Evolutionary conservation across 371 early-diverging fungal genomes (phyloP).

Genomic region (Coemansia sp.): DNA sequence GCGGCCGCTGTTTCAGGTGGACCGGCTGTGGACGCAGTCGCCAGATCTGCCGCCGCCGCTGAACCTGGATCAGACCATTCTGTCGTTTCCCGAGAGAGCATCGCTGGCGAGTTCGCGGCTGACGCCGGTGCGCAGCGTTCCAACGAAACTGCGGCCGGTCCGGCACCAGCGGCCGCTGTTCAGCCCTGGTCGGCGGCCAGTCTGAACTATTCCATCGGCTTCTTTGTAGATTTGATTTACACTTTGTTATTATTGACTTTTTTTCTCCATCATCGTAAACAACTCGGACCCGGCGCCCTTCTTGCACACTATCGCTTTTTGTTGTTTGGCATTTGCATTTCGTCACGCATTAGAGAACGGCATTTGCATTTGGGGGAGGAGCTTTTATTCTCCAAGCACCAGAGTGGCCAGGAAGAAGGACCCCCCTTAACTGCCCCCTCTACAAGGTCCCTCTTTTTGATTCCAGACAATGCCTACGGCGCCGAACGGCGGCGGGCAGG

Average conservation of each 20-base stretch:
- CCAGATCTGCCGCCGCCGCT: constrained; percentile 18
- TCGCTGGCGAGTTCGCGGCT: constrained; percentile 2
- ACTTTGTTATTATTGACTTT: background rate
- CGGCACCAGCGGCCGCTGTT: constrained; percentile 2
- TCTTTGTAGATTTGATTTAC: background rate
- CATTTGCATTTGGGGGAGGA: background rate
- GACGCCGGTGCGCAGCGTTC: constrained; percentile 21
- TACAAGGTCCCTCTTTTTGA: background rate
- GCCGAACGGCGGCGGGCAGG: background rate
- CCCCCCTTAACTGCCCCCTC: background rate
- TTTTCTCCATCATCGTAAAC: background rate
- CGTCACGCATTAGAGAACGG: background rate
- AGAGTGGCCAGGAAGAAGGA: too few species aligned
- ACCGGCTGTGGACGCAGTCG: background rate
- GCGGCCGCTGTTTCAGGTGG: constrained; percentile 2
- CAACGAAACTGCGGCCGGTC: constrained; percentile 6
- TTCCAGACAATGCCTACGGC: background rate
- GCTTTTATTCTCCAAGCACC: background rate
- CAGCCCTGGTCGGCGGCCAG: background rate
- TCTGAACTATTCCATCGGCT: background rate
- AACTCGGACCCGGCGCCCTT: background rate
- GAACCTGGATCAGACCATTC: constrained; percentile 10
- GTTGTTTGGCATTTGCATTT: background rate
- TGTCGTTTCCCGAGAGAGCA: constrained; percentile 4
- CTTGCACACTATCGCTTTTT: background rate